These are phyloP conservation scores for Panicum virgatum DNA, from an alignment of 202 grass and related monocot genomes.

Conservation along the genomic window DNA sequence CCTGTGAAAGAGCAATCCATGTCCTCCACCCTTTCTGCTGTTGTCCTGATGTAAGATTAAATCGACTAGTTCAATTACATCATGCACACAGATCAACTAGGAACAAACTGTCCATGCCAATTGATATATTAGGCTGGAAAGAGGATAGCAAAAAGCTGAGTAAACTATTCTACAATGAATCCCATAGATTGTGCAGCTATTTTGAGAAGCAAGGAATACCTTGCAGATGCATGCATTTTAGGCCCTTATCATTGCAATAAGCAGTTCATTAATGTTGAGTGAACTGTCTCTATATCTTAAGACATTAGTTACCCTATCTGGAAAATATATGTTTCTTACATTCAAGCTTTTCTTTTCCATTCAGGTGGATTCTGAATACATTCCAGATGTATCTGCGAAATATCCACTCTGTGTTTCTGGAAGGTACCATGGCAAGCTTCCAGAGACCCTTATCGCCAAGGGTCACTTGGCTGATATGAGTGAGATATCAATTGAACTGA, in stretches of 20 bases:
- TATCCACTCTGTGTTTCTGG: slow-evolving; percentile 79
- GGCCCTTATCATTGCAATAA: slow-evolving; percentile 4
- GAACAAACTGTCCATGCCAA: not conserved
- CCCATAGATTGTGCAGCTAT: not conserved
- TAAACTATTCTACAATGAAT: not conserved
- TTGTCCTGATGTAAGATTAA: slow-evolving; percentile 16
- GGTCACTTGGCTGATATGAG: slow-evolving; percentile 79
- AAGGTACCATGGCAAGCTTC: slow-evolving; percentile 84
- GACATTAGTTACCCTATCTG: not conserved
- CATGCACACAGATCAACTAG: not conserved
- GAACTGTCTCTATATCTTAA: slow-evolving; percentile 1
- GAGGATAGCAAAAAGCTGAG: not conserved
- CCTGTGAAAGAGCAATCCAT: not conserved
- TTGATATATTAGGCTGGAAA: not conserved
- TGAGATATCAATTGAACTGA: slow-evolving; percentile 76
- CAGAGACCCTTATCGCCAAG: slow-evolving; percentile 58
- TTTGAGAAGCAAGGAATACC: not conserved
- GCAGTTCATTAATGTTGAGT: not conserved
- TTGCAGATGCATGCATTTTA: slow-evolving; percentile 36
- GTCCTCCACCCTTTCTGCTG: not conserved
- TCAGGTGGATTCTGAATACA: slow-evolving; percentile 74
- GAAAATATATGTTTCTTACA: slow-evolving; percentile 22
- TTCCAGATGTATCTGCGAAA: slow-evolving; percentile 76
- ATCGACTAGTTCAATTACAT: slow-evolving; percentile 1
- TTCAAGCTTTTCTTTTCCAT: slow-evolving; percentile 12